Conservation (phyloP, 805 yeast genomes). For the Wickerhamiella sorbophila region DNA sequence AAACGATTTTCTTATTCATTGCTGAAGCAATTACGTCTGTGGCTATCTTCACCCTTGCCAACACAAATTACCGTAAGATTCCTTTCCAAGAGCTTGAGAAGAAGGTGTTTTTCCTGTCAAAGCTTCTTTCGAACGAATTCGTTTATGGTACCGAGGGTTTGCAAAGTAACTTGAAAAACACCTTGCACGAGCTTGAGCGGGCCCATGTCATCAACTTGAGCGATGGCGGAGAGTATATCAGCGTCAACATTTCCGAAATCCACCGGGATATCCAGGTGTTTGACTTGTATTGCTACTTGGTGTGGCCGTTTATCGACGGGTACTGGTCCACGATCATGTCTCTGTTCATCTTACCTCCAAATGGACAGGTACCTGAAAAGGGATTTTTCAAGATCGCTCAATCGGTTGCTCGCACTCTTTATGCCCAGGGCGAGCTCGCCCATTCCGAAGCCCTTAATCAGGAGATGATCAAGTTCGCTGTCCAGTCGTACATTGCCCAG, state of each 20-base stretch:
- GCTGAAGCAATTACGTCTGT: slow-evolving; percentile 36
- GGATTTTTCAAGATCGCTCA: slow-evolving; percentile 26
- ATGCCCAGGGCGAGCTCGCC: slow-evolving; percentile 28
- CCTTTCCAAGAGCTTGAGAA: slow-evolving; percentile 19
- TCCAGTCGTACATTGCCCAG: slow-evolving; percentile 23
- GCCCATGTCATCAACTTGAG: slow-evolving; percentile 21
- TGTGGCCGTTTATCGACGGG: slow-evolving; percentile 34
- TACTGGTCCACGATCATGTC: slow-evolving; percentile 29
- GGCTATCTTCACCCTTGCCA: slow-evolving; percentile 24
- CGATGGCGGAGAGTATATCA: slow-evolving; percentile 13
- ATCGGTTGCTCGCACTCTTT: slow-evolving; percentile 29
- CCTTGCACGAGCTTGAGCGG: slow-evolving; percentile 20
- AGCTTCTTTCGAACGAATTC: slow-evolving; percentile 28
- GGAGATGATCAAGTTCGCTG: slow-evolving; percentile 28
- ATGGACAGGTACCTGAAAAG: slow-evolving; percentile 17
- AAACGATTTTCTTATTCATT: slow-evolving; percentile 40
- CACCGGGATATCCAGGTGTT: slow-evolving; percentile 21
- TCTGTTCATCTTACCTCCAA: slow-evolving; percentile 24
- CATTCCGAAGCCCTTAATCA: slow-evolving; percentile 30
- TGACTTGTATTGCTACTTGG: slow-evolving; percentile 29
- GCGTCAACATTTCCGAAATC: slow-evolving; percentile 11
- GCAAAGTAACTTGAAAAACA: slow-evolving; percentile 21
- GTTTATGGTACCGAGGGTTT: slow-evolving; percentile 28
- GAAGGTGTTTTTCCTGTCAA: slow-evolving; percentile 25
- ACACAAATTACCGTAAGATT: slow-evolving; percentile 15